Evolutionary conservation across 495 filamentous ascomycete species (phyloP), one percentile per base, ranked within the genome.

Genomic region (Beverwykella pulmonaria): DNA sequence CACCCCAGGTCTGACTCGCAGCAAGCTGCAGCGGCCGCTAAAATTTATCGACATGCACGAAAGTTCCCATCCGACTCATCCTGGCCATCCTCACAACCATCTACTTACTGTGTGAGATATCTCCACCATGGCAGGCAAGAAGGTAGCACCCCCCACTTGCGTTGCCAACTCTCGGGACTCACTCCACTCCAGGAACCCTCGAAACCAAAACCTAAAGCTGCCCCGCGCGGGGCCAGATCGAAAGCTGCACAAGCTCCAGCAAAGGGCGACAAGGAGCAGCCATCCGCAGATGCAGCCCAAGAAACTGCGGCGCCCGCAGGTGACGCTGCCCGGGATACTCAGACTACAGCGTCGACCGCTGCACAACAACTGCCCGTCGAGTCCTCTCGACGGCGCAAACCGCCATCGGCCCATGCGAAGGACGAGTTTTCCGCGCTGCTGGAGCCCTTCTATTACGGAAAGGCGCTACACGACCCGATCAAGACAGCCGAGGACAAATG

Each of bases 381-480:
- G 32, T 44, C 50, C 6, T 41, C 63, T 0, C 50, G 60, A n/a
- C 50, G 48, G 22, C 58, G 52, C n/a, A 67, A 58, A 63, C 26
- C 53, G 19, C 25, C 61, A 17, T 17, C 46, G 22, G 19, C 52
- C 19, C 48, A 44, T 1, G 56, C 22, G 1, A 64, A 59, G 14
- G 61, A 71, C 55, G 65, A 57, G 39, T 97, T 97, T 72, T 90
- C 96, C 78, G 91, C 92, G 55, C 85, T 97, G 15, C 81, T 98
- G 46, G 87, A 96, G 78, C 94, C 94, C 0, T 97, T 98, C 75
- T 99, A 99, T 77, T 92, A 93, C 70, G 93, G 91, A 59, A 99
- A 98, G 75, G 88, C 86, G 55, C 79, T 98, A 57, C 96, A 92
- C 0, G 94, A 97, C 65, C 91, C 93, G 0, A 96, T 99, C 72